Base-by-base conservation (phyloP, 1,284 basidiomycete genomes). In the Trichosporon faecale region DNA sequence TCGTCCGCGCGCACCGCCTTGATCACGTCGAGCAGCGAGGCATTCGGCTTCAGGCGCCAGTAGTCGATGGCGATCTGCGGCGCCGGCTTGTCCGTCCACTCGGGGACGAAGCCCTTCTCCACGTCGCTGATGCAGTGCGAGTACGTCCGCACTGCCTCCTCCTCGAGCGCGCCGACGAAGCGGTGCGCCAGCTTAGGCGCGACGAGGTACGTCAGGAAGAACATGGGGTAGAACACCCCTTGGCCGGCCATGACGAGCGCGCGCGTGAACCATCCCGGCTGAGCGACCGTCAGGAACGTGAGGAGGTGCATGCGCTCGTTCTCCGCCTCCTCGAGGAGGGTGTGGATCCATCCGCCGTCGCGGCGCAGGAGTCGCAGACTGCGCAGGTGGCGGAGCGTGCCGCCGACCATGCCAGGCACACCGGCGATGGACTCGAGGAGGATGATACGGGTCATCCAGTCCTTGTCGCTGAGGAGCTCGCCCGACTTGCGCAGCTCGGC, bases 291-390 rank as follows among this genome's bases (percentile, higher is more conserved):
- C 89, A 96, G 91, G 85, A 95, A 96, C 0, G 92, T 95, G 88
- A 95, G 92, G 49, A 95, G 86, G 83, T 95, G 94, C 93, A 95
- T 94, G 66, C 94, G 86, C 84, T 98, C 95, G 79, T 98, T 98
- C 80, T 98, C 95, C 7, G 94, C 94, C 84, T 98, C 95, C 80
- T 95, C 91, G 29, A 96, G 85, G 49, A 94, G 87, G 3, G 93
- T 94, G 72, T 88, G 86, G 74, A 90, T 89, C 93, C 94, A 97
- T 67, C 94, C 94, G 68, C 89, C 90, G 82, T 97, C 94, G 65
- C 94, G 88, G 75, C 89, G 88, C 90, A 97, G 91, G 31, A 94
- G 84, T 64, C 94, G 88, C 40, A 96, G 85, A 80, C 91, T 92
- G 55, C 88, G 87, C 27, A 96, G 86, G 84, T 96, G 94, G 40